Evolutionary conservation across 495 filamentous ascomycete species (phyloP), one percentile per base, ranked within the genome.

Genomic region (Trichoderma gamsii): DNA sequence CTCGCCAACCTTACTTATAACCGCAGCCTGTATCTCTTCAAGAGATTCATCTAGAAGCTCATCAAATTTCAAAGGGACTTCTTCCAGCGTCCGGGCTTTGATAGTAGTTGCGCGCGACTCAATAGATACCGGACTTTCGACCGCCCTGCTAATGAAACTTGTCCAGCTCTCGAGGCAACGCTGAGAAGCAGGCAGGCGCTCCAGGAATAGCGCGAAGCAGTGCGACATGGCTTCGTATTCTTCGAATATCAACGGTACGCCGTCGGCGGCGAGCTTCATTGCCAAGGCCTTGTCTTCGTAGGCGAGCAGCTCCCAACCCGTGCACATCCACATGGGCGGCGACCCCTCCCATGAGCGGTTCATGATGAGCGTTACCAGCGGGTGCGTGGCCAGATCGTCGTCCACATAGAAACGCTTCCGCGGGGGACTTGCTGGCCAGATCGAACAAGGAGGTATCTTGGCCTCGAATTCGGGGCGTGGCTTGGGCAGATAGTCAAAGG

Each of bases 171-270:
- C 75, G 61, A 88, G 83, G 71, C 86, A 89, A 61, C 80, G 75
- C 67, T 76, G 77, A 1, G 81, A 72, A 7, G 79, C 83, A 0
- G 76, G 66, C 1, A 85, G 71, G n/a, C 72, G 73, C n/a, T 80
- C 76, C 68, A 97, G 77, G 0, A 96, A 64, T 70, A 88, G 71
- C 0, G 82, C 87, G 74, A 96, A 96, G 69, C 89, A 91, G 73
- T 98, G 94, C 59, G 93, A 93, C 92, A 97, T 96, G 1, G 87
- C 89, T 76, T 94, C 90, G 71, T 87, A 96, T 76, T 92, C 84
- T 72, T 93, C 87, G 49, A 87, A 89, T 41, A 85, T 78, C 6
- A 97, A 86, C 1, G 75, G 70, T 0, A 90, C 90, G 15, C 89
- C 88, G 16, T 88, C 86, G 8, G 73, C 71, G 38, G 83, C 80